Conservation (phyloP, 306 rosid species). For the Echinosophora koreensis region DNA sequence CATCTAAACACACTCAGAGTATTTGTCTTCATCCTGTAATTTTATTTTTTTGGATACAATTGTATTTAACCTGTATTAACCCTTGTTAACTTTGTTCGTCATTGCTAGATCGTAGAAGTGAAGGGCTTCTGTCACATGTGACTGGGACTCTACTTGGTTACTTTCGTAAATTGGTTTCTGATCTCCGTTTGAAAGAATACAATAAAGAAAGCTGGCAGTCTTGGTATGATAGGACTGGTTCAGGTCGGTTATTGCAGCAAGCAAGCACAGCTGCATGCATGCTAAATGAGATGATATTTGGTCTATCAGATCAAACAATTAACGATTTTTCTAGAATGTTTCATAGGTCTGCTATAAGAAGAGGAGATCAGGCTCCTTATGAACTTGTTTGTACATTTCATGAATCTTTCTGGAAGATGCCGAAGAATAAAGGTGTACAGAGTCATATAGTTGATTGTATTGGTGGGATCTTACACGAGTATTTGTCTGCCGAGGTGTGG, state of each 20-base stretch:
- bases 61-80: conserved; percentile 35
- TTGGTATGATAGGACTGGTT: conserved; percentile 89
- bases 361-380: conserved; percentile 50
- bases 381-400: conserved; percentile 46
- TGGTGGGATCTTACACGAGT: conserved; percentile 86
- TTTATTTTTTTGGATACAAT: too few relatives aligned
- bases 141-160: conserved; percentile 76
- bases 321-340: conserved; percentile 62
- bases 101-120: conserved; percentile 68
- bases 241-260: conserved; percentile 87
- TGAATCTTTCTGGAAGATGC: conserved; percentile 69
- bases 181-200: conserved; percentile 76
- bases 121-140: conserved; percentile 69
- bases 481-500: conserved; percentile 90
- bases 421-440: conserved; percentile 61
- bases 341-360: conserved; percentile 56
- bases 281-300: conserved; percentile 91
- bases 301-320: conserved; percentile 78
- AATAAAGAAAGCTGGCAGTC: conserved; percentile 80
- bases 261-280: conserved; percentile 94
- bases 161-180: conserved; percentile 81
- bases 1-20: too few relatives aligned
- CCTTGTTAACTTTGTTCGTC: conserved; percentile 25
- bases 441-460: conserved; percentile 75
- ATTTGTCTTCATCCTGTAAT: conserved; percentile 29